A percentile compares a stretch with the other conserved stretches of the same genome.
These are phyloP conservation scores for Pleurotus djamor DNA, from an alignment of 768 basidiomycete species.

Conservation along the genomic window DNA sequence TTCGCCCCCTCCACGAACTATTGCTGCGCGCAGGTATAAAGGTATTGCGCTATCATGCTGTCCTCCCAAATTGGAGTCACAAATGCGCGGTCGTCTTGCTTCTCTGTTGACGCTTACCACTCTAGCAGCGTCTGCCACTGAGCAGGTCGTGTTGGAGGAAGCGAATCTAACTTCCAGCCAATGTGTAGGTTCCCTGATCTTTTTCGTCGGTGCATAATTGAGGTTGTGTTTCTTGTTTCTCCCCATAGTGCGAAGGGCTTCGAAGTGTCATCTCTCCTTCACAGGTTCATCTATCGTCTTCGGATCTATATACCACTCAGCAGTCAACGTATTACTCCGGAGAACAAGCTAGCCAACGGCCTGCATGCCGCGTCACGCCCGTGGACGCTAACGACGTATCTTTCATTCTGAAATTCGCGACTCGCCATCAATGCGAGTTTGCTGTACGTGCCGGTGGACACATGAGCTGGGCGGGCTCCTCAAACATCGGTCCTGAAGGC, in stretches of 20 bases:
- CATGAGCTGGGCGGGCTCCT: conserved; percentile 9
- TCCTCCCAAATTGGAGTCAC: not conserved
- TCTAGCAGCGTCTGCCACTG: not conserved
- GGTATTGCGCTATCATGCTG: not conserved
- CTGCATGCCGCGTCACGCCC: conserved; percentile 6
- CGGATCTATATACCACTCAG: not conserved
- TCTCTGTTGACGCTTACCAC: not conserved
- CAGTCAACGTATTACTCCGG: conserved; percentile 1
- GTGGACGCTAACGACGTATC: not conserved
- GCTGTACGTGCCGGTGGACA: conserved; percentile 9
- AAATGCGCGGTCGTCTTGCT: not conserved
- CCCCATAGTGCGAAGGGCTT: not conserved
- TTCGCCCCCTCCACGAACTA: too few species aligned
- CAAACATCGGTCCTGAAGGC: conserved; percentile 9
- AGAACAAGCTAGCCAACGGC: not conserved
- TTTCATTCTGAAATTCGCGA: not conserved
- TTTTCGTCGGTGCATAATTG: not conserved
- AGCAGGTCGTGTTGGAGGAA: not conserved
- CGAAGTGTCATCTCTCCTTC: not conserved
- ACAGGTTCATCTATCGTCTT: not conserved
- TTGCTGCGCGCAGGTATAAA: not conserved
- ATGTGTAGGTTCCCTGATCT: not conserved
- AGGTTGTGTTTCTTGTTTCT: not conserved
- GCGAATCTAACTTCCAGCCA: not conserved
- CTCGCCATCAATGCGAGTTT: not conserved